These are phyloP conservation scores for Cryptococcus amylolentus DNA, from an alignment of 1,284 basidiomycete species.

Conservation along the genomic window DNA sequence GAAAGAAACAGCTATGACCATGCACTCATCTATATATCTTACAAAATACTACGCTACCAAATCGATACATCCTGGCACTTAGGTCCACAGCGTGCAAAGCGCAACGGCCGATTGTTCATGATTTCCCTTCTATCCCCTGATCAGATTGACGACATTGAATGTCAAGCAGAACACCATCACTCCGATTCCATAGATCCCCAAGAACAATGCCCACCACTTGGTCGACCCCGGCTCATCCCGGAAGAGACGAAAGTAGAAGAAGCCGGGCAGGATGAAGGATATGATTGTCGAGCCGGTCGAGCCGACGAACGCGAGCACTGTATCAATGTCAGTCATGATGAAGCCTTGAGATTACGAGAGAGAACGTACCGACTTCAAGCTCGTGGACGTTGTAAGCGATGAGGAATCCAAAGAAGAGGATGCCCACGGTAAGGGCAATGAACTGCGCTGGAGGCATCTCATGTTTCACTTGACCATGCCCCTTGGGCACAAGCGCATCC, in stretches of 20 bases:
- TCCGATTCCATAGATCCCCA: slow-evolving; percentile 71
- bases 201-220: slow-evolving; percentile 61
- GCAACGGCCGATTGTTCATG: too few species aligned
- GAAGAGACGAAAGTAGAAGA: slow-evolving; percentile 58
- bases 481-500: slow-evolving; percentile 43
- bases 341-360: neutral
- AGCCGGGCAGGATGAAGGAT: slow-evolving; percentile 91
- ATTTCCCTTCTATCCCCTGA: too few species aligned
- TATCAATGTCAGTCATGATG: neutral
- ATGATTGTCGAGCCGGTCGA: slow-evolving; percentile 94
- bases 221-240: slow-evolving; percentile 61
- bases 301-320: slow-evolving; percentile 93
- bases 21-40: too few species aligned
- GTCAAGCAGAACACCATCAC: slow-evolving; percentile 73
- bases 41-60: too few species aligned
- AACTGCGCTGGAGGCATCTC: slow-evolving; percentile 75
- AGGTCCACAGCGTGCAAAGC: too few species aligned
- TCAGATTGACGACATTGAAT: slow-evolving; percentile 19
- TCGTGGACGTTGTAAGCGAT: slow-evolving; percentile 81
- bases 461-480: slow-evolving; percentile 53
- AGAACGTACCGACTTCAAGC: slow-evolving; percentile 68
- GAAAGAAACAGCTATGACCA: too few species aligned
- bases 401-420: slow-evolving; percentile 61
- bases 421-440: slow-evolving; percentile 65
- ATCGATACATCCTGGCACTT: too few species aligned